Evolutionary conservation across 192 early-diverging fungal genomes (phyloP).

Genomic region (Coemansia sp.): DNA sequence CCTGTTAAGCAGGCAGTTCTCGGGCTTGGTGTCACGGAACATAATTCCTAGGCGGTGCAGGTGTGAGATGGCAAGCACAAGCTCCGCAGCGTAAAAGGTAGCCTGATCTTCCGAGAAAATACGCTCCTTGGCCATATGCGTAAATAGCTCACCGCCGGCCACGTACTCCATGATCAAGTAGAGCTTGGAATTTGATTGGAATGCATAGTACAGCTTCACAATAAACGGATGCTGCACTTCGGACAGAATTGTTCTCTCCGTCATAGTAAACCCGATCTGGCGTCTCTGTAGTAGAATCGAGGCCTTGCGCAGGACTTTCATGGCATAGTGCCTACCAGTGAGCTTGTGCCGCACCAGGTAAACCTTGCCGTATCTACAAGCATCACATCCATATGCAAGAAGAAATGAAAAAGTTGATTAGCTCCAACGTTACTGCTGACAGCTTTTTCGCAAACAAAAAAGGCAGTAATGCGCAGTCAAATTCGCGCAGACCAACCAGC

Average conservation of each 20-base stretch:
- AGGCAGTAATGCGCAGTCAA: conserved; percentile 30
- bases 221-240: conserved; percentile 88
- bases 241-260: conserved; percentile 84
- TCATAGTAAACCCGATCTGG: conserved; percentile 78
- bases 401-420: not conserved
- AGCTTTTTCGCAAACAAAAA: not conserved
- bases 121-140: conserved; percentile 69
- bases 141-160: conserved; percentile 90
- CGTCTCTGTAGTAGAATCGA: conserved; percentile 79
- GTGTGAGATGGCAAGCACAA: conserved; percentile 82
- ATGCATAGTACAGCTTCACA: conserved; percentile 89
- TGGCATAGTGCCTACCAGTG: conserved; percentile 66
- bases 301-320: conserved; percentile 93
- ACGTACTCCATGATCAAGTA: conserved; percentile 91
- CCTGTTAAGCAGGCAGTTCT: conserved; percentile 68
- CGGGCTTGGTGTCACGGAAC: conserved; percentile 81
- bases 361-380: conserved; percentile 73
- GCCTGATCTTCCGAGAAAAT: conserved; percentile 76
- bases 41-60: conserved; percentile 87
- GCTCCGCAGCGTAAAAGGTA: conserved; percentile 84
- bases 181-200: conserved; percentile 83
- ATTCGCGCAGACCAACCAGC: not conserved
- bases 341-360: conserved; percentile 76
- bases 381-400: not conserved
- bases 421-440: not conserved